Evolutionary conservation across 2,329 filamentous ascomycete genomes (phyloP), one percentile per base, ranked within the genome.

Genomic region (Orbilia quercus): DNA sequence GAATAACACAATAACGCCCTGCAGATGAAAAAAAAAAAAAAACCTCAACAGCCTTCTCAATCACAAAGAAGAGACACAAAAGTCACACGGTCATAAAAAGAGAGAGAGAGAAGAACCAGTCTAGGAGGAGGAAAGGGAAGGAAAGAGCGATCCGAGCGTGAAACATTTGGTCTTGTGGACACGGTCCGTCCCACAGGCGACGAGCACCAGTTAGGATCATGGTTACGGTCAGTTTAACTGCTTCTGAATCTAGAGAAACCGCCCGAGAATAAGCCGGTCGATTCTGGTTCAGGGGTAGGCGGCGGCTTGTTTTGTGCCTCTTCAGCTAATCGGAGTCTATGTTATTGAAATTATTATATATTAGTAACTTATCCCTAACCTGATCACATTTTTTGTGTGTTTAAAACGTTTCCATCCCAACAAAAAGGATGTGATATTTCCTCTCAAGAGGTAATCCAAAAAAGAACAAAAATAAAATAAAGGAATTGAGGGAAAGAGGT

Each of bases 131-230:
- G 9, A 31, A 9, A 31, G 28, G 28, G 28, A 31, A 9, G 9
- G 28, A 31, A 36, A 47, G 31, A 55, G 44, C n/a, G 58, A 73
- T 73, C 69, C 51, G 69, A 73, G 69, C 69, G 60, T 66, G 60
- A 73, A 73, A 73, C 69, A 62, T 51, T 53, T 67, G 69, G 54
- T 66, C 60, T 64, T 73, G 53, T 66, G 69, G 69, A 57, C 69
- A 73, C 69, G 69, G 60, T 73, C 69, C 69, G 69, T 66, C 20
- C 69, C 69, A 66, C 51, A 72, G 58, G 53, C 51, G 65, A 70
- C 40, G 11, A 44, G 22, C 18, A 22, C n/a, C n/a, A n/a, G 28
- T 51, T 54, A 11, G 44, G 58, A 64, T 65, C 60, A 60, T 48
- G 40, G 31, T 38, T n/a, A n/a, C n/a, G n/a, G n/a, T n/a, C n/a